Evolutionary conservation across 176 grass and related monocot genomes (phyloP).

Genomic region (Zoysia pacifica): DNA sequence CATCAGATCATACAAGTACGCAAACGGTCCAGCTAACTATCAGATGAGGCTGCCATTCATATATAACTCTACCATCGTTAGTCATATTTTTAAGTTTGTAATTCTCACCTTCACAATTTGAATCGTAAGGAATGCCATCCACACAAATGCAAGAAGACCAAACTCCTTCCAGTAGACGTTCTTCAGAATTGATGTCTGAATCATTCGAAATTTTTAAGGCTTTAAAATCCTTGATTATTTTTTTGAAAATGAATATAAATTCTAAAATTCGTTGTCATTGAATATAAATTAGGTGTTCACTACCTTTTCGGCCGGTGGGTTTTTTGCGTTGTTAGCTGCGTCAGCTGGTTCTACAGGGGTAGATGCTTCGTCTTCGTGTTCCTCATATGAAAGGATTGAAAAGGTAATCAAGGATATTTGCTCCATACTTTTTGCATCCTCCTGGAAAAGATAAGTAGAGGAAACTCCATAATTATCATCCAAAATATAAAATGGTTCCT

Average conservation of each 20-base stretch:
- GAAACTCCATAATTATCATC: too few relatives aligned
- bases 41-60: not conserved
- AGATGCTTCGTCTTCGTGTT: constrained; percentile 42
- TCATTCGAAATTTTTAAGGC: not conserved
- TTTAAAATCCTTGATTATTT: not conserved
- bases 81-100: not conserved
- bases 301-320: not conserved
- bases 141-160: constrained; percentile 66
- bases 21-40: not conserved
- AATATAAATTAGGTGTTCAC: constrained; percentile 1
- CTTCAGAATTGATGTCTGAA: constrained; percentile 58
- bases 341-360: constrained; percentile 24
- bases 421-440: constrained; percentile 4
- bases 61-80: not conserved
- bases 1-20: not conserved
- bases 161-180: constrained; percentile 81
- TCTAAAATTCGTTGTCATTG: too few relatives aligned
- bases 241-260: not conserved
- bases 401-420: not conserved
- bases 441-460: constrained; percentile 18
- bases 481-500: too few relatives aligned
- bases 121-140: constrained; percentile 70
- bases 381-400: constrained; percentile 33
- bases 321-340: constrained; percentile 10
- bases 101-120: constrained; percentile 67